Percentiles rank a stretch among this genome's conserved stretches.
These are phyloP conservation scores for Ganoderma leucocontextum DNA, from an alignment of 1,284 basidiomycete species.

Conservation along the genomic window DNA sequence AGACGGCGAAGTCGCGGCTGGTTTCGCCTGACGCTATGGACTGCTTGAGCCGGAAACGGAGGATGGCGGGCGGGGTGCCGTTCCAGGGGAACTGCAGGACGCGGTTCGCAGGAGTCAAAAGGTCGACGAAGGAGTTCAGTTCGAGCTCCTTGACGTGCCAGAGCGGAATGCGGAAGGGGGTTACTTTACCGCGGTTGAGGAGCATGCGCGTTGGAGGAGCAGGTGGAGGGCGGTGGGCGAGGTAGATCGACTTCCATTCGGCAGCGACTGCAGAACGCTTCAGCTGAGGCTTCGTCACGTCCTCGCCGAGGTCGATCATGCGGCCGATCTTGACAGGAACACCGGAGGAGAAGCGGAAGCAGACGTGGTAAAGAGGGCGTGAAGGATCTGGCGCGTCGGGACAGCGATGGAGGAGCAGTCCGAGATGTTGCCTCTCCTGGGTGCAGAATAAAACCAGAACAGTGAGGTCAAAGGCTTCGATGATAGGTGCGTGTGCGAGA, in stretches of 20 bases:
- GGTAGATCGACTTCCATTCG: not conserved
- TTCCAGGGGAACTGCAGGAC: not conserved
- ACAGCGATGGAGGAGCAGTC: not conserved
- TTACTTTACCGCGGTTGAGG: not conserved
- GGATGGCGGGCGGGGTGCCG: slow-evolving; percentile 1
- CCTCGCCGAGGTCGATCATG: slow-evolving; percentile 1
- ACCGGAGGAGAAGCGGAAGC: not conserved
- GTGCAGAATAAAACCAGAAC: not conserved
- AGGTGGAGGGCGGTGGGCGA: not conserved
- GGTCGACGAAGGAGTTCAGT: not conserved
- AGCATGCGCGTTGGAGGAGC: slow-evolving; percentile 1
- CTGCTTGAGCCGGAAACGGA: not conserved
- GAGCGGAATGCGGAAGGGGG: not conserved
- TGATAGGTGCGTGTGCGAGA: not conserved
- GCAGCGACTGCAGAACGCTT: not conserved
- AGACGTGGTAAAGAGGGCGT: not conserved
- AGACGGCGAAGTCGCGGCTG: not conserved
- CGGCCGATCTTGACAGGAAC: not conserved
- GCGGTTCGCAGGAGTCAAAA: not conserved
- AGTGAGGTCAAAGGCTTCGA: not conserved
- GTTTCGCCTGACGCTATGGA: not conserved
- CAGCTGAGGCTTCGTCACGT: not conserved
- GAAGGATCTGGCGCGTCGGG: not conserved
- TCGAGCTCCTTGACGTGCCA: not conserved
- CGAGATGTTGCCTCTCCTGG: not conserved